These are phyloP conservation scores for Phalaenopsis equestris DNA, from an alignment of 106 monocot genomes.

Conservation along the genomic window DNA sequence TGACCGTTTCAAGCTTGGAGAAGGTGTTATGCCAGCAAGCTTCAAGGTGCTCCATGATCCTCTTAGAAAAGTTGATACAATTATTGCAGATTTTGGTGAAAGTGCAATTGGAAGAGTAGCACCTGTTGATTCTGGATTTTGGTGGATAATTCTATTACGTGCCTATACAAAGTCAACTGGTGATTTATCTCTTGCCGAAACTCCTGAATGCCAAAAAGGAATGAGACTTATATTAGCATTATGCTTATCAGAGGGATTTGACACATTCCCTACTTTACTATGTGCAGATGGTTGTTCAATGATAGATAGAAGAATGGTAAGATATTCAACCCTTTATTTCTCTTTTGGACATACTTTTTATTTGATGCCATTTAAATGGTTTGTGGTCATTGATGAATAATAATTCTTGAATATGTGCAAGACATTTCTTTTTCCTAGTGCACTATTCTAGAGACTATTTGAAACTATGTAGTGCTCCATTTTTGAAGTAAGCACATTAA, in stretches of 20 bases:
- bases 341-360: neutral
- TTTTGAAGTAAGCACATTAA: neutral
- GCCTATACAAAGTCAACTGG: conserved; percentile 89
- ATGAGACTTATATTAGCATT: conserved; percentile 69
- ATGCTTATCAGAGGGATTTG: conserved; percentile 80
- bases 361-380: neutral
- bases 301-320: conserved; percentile 90
- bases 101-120: conserved; percentile 93
- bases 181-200: conserved; percentile 58
- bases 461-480: no score
- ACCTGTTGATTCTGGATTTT: conserved; percentile 88
- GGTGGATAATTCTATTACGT: conserved; percentile 90
- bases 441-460: neutral
- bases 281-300: conserved; percentile 90
- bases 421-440: neutral
- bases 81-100: conserved; percentile 86
- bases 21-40: conserved; percentile 89
- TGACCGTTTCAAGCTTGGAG: conserved; percentile 82
- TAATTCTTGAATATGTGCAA: neutral
- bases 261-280: conserved; percentile 83
- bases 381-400: neutral
- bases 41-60: conserved; percentile 87
- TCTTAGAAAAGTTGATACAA: conserved; percentile 42
- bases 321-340: neutral
- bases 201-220: conserved; percentile 65